These are phyloP conservation scores for Aspergillus ellipticus DNA, from an alignment of 495 filamentous ascomycete species.

Conservation along the genomic window DNA sequence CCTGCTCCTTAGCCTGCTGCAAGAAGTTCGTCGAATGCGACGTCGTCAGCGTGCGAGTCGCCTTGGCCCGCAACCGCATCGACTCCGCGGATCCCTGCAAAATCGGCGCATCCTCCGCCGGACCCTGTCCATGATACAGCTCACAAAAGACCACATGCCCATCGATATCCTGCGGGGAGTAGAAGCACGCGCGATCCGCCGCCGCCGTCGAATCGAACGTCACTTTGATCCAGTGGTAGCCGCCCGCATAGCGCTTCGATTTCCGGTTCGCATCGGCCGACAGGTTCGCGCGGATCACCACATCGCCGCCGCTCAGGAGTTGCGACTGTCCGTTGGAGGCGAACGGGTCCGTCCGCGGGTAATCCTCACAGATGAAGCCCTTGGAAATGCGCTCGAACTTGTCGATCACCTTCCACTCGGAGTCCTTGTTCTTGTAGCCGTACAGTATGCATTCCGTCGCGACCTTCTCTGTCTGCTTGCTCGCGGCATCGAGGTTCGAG, in stretches of 20 bases:
- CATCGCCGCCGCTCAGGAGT: slow-evolving; percentile 57
- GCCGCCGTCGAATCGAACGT: slow-evolving; percentile 81
- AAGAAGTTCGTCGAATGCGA: slow-evolving; percentile 40
- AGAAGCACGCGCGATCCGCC: slow-evolving; percentile 70
- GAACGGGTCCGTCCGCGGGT: slow-evolving; percentile 61
- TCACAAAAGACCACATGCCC: slow-evolving; percentile 77
- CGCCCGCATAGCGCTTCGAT: slow-evolving; percentile 71
- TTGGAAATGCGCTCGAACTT: slow-evolving; percentile 72
- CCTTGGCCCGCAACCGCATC: slow-evolving; percentile 22
- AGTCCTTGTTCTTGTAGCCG: slow-evolving; percentile 66
- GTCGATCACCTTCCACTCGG: slow-evolving; percentile 80
- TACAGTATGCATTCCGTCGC: slow-evolving; percentile 81
- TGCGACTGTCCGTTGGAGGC: slow-evolving; percentile 52
- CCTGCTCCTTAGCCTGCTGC: slow-evolving; percentile 29
- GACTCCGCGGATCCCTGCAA: slow-evolving; percentile 39
- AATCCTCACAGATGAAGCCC: slow-evolving; percentile 86
- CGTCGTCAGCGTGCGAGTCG: slow-evolving; percentile 33
- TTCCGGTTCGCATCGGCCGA: slow-evolving; percentile 67
- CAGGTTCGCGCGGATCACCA: slow-evolving; percentile 57
- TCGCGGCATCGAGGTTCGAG: slow-evolving; percentile 37
- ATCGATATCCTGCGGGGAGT: slow-evolving; percentile 72
- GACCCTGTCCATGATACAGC: slow-evolving; percentile 66
- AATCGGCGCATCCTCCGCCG: slow-evolving; percentile 61
- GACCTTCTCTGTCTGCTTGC: slow-evolving; percentile 49
- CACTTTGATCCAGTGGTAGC: slow-evolving; percentile 87